Percentiles rank a stretch among this genome's conserved stretches.
These are phyloP conservation scores for Termitomyces sp. DNA, from an alignment of 768 basidiomycete species.

Conservation along the genomic window DNA sequence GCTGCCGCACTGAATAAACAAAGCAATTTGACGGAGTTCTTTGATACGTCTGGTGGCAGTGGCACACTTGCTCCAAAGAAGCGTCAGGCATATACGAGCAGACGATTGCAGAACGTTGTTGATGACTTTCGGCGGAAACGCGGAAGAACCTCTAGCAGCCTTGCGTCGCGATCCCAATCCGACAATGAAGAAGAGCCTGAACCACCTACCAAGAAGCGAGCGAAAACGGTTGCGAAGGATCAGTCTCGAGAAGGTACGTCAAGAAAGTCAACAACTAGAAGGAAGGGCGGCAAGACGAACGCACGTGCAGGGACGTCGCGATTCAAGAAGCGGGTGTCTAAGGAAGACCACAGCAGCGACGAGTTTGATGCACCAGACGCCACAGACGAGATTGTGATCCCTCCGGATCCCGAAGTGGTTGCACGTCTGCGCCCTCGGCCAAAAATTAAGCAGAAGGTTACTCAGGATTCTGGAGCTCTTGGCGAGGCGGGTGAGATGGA, in stretches of 20 bases:
- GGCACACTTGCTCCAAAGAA: slow-evolving; percentile 75
- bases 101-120: slow-evolving; percentile 85
- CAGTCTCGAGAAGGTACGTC: slow-evolving; percentile 5
- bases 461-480: not conserved
- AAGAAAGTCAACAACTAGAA: slow-evolving; percentile 7
- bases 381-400: slow-evolving; percentile 5
- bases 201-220: slow-evolving; percentile 24
- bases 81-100: slow-evolving; percentile 80
- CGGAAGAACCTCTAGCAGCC: slow-evolving; percentile 22
- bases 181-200: slow-evolving; percentile 20
- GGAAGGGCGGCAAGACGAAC: slow-evolving; percentile 8
- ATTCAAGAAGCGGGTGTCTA: slow-evolving; percentile 6
- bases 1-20: slow-evolving; percentile 70
- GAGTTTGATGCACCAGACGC: not conserved
- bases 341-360: not conserved
- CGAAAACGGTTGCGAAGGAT: slow-evolving; percentile 15
- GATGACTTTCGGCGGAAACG: slow-evolving; percentile 70
- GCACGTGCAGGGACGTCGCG: slow-evolving; percentile 1
- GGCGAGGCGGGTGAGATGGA: not conserved
- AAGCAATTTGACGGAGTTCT: slow-evolving; percentile 69
- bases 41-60: slow-evolving; percentile 65
- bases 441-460: slow-evolving; percentile 18
- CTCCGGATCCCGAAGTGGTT: slow-evolving; percentile 17
- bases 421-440: slow-evolving; percentile 30
- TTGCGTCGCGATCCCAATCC: slow-evolving; percentile 12